Conservation (phyloP, 371 early-diverging fungal genomes). For the Ordospora colligata region DNA sequence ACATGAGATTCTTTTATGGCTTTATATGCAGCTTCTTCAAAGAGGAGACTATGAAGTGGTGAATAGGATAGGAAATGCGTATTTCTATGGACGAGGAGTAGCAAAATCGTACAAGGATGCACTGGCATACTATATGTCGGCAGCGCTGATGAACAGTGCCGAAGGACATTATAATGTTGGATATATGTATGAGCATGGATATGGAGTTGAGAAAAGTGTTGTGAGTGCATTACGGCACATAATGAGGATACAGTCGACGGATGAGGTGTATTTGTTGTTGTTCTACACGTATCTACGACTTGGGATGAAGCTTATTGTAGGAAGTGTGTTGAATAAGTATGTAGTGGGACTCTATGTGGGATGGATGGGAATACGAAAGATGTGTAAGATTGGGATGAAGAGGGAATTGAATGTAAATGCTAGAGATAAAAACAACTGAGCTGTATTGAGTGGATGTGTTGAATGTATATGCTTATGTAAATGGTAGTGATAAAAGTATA, state of each 20-base stretch:
- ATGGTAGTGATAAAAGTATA: too few species aligned
- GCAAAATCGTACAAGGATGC: constrained; percentile 43
- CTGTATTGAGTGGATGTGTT: not conserved
- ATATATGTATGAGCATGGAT: constrained; percentile 58
- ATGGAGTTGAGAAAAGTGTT: constrained; percentile 42
- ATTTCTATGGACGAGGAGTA: constrained; percentile 57
- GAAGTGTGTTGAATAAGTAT: not conserved
- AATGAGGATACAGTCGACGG: constrained; percentile 12
- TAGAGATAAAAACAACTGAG: not conserved
- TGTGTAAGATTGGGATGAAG: not conserved
- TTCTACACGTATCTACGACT: constrained; percentile 25
- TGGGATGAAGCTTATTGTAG: constrained; percentile 10
- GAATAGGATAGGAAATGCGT: constrained; percentile 56
- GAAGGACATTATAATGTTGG: constrained; percentile 51
- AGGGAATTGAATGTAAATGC: not conserved
- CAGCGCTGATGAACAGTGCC: constrained; percentile 25
- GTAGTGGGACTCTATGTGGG: not conserved
- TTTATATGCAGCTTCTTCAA: constrained; percentile 29
- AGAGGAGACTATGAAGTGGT: constrained; percentile 8
- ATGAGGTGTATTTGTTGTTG: constrained; percentile 44
- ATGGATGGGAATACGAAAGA: not conserved
- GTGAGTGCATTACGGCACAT: constrained; percentile 29
- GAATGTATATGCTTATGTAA: too few species aligned
- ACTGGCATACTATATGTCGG: constrained; percentile 54
- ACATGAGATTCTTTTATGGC: constrained; percentile 40